Percentiles rank a stretch among this genome's conserved stretches.
phyloP scores from a whole-genome alignment of 2,329 filamentous ascomycete genomes.

The Aspergillus flavus region DNA sequence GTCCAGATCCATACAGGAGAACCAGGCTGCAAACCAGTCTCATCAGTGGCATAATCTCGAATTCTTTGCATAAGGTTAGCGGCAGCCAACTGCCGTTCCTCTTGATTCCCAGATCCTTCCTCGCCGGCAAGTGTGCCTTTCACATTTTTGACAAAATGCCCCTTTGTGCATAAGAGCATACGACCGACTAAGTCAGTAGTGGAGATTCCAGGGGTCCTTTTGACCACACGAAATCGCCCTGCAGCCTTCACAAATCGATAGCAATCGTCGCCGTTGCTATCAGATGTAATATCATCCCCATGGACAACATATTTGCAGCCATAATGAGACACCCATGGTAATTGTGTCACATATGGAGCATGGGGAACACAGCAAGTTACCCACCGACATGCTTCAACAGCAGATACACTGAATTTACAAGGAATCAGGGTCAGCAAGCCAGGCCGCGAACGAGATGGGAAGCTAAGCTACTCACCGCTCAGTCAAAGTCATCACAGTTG shows the following conservation, averaged over 20 bases:
- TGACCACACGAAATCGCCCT: conserved; percentile 92
- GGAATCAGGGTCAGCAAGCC: conserved; percentile 8
- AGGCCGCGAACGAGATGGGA: not conserved
- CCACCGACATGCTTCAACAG: conserved; percentile 95
- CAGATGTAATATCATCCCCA: conserved; percentile 95
- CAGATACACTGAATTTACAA: conserved; percentile 65
- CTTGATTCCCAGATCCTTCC: conserved; percentile 70
- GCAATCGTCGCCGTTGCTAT: conserved; percentile 90
- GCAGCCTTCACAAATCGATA: conserved; percentile 97
- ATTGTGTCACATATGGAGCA: conserved; percentile 91
- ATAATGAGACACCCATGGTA: conserved; percentile 93
- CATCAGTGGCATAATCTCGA: conserved; percentile 82
- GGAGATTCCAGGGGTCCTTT: conserved; percentile 92
- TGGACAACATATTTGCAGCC: conserved; percentile 96
- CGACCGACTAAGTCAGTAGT: conserved; percentile 97
- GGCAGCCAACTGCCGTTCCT: conserved; percentile 67
- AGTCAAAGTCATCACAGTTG: conserved; percentile 91
- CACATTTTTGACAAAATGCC: conserved; percentile 86
- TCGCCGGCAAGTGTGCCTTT: conserved; percentile 67
- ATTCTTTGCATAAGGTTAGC: conserved; percentile 75
- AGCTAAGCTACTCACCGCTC: conserved; percentile 64
- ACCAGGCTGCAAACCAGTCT: conserved; percentile 75
- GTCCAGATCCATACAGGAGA: conserved; percentile 86
- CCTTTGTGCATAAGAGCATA: conserved; percentile 94
- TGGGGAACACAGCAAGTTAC: conserved; percentile 79